phyloP scores from a whole-genome alignment of 2,329 filamentous ascomycete species.

The Nemania sp. region DNA sequence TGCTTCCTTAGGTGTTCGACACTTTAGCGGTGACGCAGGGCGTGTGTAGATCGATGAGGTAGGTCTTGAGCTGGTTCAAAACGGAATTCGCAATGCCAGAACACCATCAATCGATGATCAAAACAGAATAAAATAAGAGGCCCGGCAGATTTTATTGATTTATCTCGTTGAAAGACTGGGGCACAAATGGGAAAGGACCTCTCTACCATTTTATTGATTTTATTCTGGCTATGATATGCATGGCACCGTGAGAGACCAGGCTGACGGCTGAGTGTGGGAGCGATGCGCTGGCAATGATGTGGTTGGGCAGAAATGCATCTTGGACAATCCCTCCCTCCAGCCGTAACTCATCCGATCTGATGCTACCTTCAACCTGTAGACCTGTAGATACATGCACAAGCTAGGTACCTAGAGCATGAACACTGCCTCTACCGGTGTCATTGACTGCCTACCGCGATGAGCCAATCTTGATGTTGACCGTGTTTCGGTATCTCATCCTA shows the following conservation, averaged over 20 bases:
- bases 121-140: not conserved
- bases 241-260: slow-evolving; percentile 9
- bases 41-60: not conserved
- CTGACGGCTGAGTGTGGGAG: slow-evolving; percentile 32
- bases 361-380: not conserved
- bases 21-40: slow-evolving; percentile 6
- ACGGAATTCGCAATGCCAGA: slow-evolving; percentile 13
- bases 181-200: slow-evolving; percentile 17
- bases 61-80: slow-evolving; percentile 7
- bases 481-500: no score
- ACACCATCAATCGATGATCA: slow-evolving; percentile 11
- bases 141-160: slow-evolving; percentile 10
- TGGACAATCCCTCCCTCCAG: slow-evolving; percentile 11
- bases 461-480: no score
- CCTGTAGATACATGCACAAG: no score
- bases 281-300: slow-evolving; percentile 40
- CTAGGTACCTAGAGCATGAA: no score
- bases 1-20: slow-evolving; percentile 1
- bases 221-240: slow-evolving; percentile 6
- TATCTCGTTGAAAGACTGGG: slow-evolving; percentile 10
- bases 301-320: slow-evolving; percentile 39
- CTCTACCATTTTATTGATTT: slow-evolving; percentile 16
- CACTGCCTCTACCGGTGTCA: no score
- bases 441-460: no score
- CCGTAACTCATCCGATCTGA: no score